Percentiles rank a stretch among this genome's conserved stretches.
phyloP scores from a whole-genome alignment of 2,329 filamentous ascomycete genomes.

The Talaromyces pinophilus region DNA sequence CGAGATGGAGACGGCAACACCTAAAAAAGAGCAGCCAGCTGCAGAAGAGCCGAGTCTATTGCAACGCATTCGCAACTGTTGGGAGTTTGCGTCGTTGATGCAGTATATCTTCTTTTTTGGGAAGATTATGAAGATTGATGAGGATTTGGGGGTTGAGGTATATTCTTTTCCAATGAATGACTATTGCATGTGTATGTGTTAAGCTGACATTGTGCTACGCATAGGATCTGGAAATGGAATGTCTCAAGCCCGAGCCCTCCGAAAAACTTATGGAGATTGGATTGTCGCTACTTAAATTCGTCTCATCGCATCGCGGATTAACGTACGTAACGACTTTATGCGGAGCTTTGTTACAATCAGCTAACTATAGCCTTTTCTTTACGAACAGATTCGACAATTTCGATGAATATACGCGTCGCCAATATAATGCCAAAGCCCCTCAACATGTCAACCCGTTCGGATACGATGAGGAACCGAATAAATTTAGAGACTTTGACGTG shows the following conservation, averaged over 20 bases:
- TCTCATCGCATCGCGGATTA: slow-evolving; percentile 89
- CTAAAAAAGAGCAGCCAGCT: slow-evolving; percentile 36
- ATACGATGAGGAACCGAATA: slow-evolving; percentile 67
- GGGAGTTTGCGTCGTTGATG: slow-evolving; percentile 91
- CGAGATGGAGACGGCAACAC: slow-evolving; percentile 50
- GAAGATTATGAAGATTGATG: slow-evolving; percentile 82
- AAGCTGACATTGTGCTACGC: background rate
- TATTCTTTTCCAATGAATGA: slow-evolving; percentile 26
- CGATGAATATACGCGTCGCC: slow-evolving; percentile 87
- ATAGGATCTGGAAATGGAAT: slow-evolving; percentile 86
- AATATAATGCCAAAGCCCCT: slow-evolving; percentile 81
- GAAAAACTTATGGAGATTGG: slow-evolving; percentile 77
- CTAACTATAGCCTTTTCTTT: background rate
- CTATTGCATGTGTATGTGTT: background rate
- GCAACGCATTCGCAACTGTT: slow-evolving; percentile 77
- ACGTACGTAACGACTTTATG: slow-evolving; percentile 62
- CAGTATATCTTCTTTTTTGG: slow-evolving; percentile 95
- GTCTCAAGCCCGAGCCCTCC: slow-evolving; percentile 73
- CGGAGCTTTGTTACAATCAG: background rate
- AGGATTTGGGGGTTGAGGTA: slow-evolving; percentile 89
- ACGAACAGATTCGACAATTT: slow-evolving; percentile 73
- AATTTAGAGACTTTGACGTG: slow-evolving; percentile 79
- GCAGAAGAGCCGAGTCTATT: slow-evolving; percentile 52
- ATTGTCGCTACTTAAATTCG: slow-evolving; percentile 82
- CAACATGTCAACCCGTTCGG: slow-evolving; percentile 78